These are phyloP conservation scores for Huntiella abstrusa DNA, from an alignment of 2,329 filamentous ascomycete species.

Conservation along the genomic window DNA sequence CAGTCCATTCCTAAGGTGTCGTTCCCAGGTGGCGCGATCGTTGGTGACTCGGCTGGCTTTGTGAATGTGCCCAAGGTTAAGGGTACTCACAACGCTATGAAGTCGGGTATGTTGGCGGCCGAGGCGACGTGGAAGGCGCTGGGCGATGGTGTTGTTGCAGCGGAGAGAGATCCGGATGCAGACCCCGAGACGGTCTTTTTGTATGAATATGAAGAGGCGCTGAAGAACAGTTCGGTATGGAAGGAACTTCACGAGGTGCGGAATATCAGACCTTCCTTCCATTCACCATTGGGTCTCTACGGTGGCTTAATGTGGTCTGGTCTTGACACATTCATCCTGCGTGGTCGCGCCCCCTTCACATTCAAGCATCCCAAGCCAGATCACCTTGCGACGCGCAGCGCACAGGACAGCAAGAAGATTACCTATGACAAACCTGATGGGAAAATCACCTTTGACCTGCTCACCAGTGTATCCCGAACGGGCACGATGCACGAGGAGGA, in stretches of 20 bases:
- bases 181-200: constrained; percentile 64
- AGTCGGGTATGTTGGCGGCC: constrained; percentile 87
- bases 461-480: constrained; percentile 86
- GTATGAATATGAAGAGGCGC: constrained; percentile 79
- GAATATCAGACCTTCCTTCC: constrained; percentile 94
- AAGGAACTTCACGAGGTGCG: constrained; percentile 85
- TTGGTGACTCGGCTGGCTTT: constrained; percentile 91
- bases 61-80: constrained; percentile 98
- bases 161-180: constrained; percentile 15
- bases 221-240: constrained; percentile 79
- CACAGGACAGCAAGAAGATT: constrained; percentile 68
- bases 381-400: constrained; percentile 57
- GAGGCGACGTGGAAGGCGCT: constrained; percentile 76
- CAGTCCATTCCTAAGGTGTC: constrained; percentile 95
- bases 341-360: constrained; percentile 80
- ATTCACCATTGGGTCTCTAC: constrained; percentile 67
- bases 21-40: constrained; percentile 86
- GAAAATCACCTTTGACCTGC: constrained; percentile 84
- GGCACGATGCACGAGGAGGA: constrained; percentile 98
- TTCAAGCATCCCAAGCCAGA: constrained; percentile 68
- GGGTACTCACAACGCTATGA: constrained; percentile 95
- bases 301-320: constrained; percentile 87
- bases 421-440: constrained; percentile 95
- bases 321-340: constrained; percentile 72
- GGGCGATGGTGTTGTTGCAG: constrained; percentile 16